Base-by-base conservation (phyloP, 2,329 filamentous ascomycete genomes). In the Geosmithia morbida region DNA sequence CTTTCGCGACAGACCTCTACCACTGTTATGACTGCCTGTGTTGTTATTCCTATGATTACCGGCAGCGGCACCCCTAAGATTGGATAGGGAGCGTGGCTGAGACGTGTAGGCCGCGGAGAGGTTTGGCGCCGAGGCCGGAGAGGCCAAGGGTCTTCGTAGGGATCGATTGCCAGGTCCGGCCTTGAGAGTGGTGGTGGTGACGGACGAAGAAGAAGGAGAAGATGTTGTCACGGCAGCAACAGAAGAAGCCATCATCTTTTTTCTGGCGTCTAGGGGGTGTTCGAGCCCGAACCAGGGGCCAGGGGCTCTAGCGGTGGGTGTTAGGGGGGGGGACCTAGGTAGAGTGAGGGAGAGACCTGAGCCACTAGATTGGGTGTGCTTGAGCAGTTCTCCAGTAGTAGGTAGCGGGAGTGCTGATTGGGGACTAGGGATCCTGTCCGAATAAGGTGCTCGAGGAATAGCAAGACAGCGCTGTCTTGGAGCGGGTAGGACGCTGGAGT, bases 111-210 rank as follows among this genome's bases (percentile, higher is more conserved):
- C 59, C 22, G 66, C 62, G 57, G 71, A 71, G 51, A 82, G 66
- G 56, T 81, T 79, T 11, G 78, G 77, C 4, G 74, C 77, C 7
- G 78, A 81, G 37, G 69, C 66, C 33, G 33, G 13, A 20, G 76
- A 71, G 49, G 66, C 62, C 48, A 64, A 59, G 50, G 66, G 61
- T 57, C 66, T 66, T 57, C 71, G 65, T 51, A 72, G 61, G 47
- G 66, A 65, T 51, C 67, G 62, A 16, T 37, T 37, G 33, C 33
- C 13, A 11, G 6, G 33, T 37, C 14, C 10, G 40, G 46, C 30
- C 8, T 17, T 41, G 61, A 58, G 57, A 49, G 48, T 10, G 47
- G 45, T 22, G 41, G 26, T 39, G 37, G 48, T 17, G 18, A 44
- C n/a, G 18, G 43, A 41, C 11, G 43, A 26, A 22, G 48, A 49